A percentile compares a stretch with the other conserved stretches of the same genome.
These are phyloP conservation scores for Rhizopus sp. DNA, from an alignment of 371 early-diverging fungal species.

Conservation along the genomic window DNA sequence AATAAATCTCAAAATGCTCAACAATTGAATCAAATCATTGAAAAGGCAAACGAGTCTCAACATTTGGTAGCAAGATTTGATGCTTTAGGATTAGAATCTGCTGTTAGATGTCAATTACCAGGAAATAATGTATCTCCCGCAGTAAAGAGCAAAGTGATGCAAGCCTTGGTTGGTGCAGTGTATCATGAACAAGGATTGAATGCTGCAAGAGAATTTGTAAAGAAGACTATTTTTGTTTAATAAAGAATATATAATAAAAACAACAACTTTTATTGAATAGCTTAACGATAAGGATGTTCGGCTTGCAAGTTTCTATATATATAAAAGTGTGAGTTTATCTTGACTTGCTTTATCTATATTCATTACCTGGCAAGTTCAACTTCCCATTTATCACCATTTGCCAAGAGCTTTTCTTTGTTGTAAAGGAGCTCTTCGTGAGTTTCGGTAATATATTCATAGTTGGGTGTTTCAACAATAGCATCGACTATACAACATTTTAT, in stretches of 20 bases:
- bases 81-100: slow-evolving; percentile 30
- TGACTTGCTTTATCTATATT: neutral
- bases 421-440: slow-evolving; percentile 95
- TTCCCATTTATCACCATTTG: slow-evolving; percentile 99
- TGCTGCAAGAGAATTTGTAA: slow-evolving; percentile 29
- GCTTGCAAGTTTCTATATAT: slow-evolving; percentile 55
- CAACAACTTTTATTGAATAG: slow-evolving; percentile 6
- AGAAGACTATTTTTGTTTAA: slow-evolving; percentile 12
- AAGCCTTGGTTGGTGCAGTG: slow-evolving; percentile 27
- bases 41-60: slow-evolving; percentile 6
- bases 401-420: slow-evolving; percentile 97
- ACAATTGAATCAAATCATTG: slow-evolving; percentile 17
- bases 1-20: slow-evolving; percentile 16
- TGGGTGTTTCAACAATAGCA: slow-evolving; percentile 97
- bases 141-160: slow-evolving; percentile 21
- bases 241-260: slow-evolving; percentile 1
- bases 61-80: slow-evolving; percentile 33
- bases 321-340: slow-evolving; percentile 1
- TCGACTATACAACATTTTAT: slow-evolving; percentile 62
- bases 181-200: slow-evolving; percentile 32
- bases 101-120: slow-evolving; percentile 36
- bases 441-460: slow-evolving; percentile 97
- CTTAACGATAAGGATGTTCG: slow-evolving; percentile 68
- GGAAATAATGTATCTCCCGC: slow-evolving; percentile 3
- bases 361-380: slow-evolving; percentile 74